A percentile compares a stretch with the other conserved stretches of the same genome.
Conservation (phyloP, 371 early-diverging fungal genomes). For the Vairimorpha necatrix region DNA sequence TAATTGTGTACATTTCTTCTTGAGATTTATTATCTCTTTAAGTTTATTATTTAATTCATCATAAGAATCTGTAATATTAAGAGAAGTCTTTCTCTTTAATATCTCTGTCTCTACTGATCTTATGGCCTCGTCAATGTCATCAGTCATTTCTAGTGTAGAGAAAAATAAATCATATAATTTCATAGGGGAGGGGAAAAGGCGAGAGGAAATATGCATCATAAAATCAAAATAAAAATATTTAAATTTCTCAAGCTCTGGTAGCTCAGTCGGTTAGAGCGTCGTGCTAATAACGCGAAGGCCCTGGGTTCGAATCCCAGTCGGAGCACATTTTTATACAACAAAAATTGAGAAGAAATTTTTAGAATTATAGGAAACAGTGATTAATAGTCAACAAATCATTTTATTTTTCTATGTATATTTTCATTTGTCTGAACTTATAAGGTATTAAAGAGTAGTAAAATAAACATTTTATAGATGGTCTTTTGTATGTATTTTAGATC, state of each 20-base stretch:
- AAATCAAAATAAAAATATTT: background rate
- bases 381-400: too few species aligned
- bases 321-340: slow-evolving; percentile 15
- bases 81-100: slow-evolving; percentile 14
- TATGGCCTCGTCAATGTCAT: slow-evolving; percentile 11
- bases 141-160: slow-evolving; percentile 8
- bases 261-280: slow-evolving; percentile 44
- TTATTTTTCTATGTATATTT: too few species aligned
- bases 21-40: background rate
- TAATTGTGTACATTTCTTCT: slow-evolving; percentile 3
- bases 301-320: slow-evolving; percentile 40
- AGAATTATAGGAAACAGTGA: too few species aligned
- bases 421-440: too few species aligned
- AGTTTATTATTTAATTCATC: background rate
- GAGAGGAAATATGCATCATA: background rate
- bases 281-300: slow-evolving; percentile 48
- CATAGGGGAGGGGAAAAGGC: slow-evolving; percentile 17
- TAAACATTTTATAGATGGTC: too few species aligned
- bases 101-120: slow-evolving; percentile 18
- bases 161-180: slow-evolving; percentile 33
- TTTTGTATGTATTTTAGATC: too few species aligned
- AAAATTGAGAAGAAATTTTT: too few species aligned
- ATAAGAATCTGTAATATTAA: background rate
- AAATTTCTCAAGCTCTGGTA: slow-evolving; percentile 13
- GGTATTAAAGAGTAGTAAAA: too few species aligned